Base-by-base conservation (phyloP, 2,329 filamentous ascomycete species). In the Teratosphaeria epicoccoides region DNA sequence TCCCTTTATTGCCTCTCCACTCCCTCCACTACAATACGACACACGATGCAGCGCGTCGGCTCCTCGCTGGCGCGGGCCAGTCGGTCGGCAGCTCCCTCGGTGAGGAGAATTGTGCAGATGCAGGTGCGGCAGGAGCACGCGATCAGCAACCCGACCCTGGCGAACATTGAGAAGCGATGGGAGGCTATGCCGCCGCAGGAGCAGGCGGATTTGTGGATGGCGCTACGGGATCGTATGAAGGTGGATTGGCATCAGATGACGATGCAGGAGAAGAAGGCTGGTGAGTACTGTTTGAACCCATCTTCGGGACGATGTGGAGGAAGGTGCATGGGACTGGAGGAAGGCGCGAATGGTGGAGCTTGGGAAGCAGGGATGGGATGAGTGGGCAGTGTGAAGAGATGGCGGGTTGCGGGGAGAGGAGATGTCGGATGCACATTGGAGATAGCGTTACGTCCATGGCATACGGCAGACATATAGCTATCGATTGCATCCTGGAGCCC, bases 161-260 rank as follows among this genome's bases (percentile, higher is more conserved):
- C 88, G 74, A 89, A 95, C 76, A 97, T 98, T 69, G 93, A 98
- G 84, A 96, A 95, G 85, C 82, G 93, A 78, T 98, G 93, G 93
- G 93, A 98, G 79, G 82, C 78, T 59, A 90, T 97, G 87, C 90
- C 91, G 54, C 88, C 93, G 59, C 89, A 95, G 80, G 93, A 98
- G 82, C 93, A 98, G 83, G 93, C 93, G 62, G 93, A 98, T 70
- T 79, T 98, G 66, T 98, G 93, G 93, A 98, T 98, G 93, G 79
- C 86, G 64, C 79, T 98, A 73, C 83, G 93, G 73, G 93, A 98
- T 77, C 86, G 93, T 69, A 98, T 98, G 93, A 96, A 95, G 87
- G 83, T 81, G 66, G 89, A 88, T 78, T 98, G 93, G 93, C 82
- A 85, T 69, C 88, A 97, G 69, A 78, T 98, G 77, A 96, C 93